Conservation (phyloP, 2,329 filamentous ascomycete species). For the Fusarium nanum region DNA sequence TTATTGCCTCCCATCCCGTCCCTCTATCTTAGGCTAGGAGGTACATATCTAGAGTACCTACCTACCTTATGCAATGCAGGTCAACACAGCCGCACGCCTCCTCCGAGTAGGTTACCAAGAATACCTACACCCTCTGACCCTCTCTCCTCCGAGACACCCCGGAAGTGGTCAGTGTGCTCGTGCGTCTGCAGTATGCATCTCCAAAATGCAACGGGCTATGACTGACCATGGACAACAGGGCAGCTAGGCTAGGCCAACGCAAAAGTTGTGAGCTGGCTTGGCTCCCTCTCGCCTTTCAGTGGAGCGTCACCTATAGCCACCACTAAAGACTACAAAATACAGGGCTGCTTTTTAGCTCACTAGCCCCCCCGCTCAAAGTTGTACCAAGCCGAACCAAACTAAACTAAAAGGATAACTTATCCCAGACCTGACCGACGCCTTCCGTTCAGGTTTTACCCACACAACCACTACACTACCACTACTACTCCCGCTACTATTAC, state of each 20-base stretch:
- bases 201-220: neutral
- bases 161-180: slow-evolving; percentile 36
- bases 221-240: neutral
- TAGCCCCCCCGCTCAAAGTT: slow-evolving; percentile 5
- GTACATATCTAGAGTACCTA: neutral
- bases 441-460: slow-evolving; percentile 24
- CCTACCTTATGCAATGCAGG: slow-evolving; percentile 22
- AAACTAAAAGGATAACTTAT: slow-evolving; percentile 10
- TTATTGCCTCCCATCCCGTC: slow-evolving; percentile 24
- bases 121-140: slow-evolving; percentile 29
- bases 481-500: neutral
- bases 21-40: neutral
- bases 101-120: slow-evolving; percentile 25
- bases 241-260: neutral
- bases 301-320: slow-evolving; percentile 32
- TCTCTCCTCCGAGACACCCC: slow-evolving; percentile 29
- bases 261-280: slow-evolving; percentile 29
- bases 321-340: slow-evolving; percentile 33
- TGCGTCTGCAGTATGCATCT: slow-evolving; percentile 33
- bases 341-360: slow-evolving; percentile 36
- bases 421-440: slow-evolving; percentile 1
- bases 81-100: slow-evolving; percentile 43
- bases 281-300: slow-evolving; percentile 44
- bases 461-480: neutral
- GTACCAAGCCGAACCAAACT: slow-evolving; percentile 4